Percentiles rank a stretch among this genome's conserved stretches.
These are phyloP conservation scores for Solanum hybrid DNA, from an alignment of 305 asterid species.

Conservation along the genomic window DNA sequence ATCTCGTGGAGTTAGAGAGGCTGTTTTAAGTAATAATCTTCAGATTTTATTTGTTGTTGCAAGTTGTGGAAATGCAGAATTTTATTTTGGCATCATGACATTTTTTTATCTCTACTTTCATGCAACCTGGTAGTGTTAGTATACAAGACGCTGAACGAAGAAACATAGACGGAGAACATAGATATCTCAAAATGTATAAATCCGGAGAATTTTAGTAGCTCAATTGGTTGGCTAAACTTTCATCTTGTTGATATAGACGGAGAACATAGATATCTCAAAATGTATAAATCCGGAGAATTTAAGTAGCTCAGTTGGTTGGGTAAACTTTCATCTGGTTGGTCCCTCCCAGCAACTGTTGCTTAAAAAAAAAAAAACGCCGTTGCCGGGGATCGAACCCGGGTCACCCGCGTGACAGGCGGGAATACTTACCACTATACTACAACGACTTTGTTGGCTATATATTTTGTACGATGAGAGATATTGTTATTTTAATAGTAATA, in stretches of 20 bases:
- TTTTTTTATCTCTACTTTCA: background rate
- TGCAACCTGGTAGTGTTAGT: background rate
- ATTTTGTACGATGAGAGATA: fast-evolving
- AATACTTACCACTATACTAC: constrained; percentile 41
- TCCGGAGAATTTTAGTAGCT: too few species aligned
- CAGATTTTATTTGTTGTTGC: background rate
- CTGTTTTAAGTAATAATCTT: background rate
- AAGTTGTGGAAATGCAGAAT: background rate
- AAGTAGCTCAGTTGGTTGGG: too few species aligned
- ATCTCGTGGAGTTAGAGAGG: background rate
- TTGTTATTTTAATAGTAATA: too few species aligned
- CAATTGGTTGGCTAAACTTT: too few species aligned
- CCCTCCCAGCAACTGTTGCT: too few species aligned
- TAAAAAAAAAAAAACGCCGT: background rate
- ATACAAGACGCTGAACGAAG: background rate
- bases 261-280: too few species aligned
- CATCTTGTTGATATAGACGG: background rate
- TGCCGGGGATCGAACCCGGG: constrained; percentile 47
- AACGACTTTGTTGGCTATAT: constrained; percentile 6
- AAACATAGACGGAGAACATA: background rate
- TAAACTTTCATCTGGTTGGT: too few species aligned
- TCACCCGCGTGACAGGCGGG: constrained; percentile 42
- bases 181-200: too few species aligned
- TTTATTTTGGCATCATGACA: background rate
- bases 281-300: too few species aligned